These are phyloP conservation scores for Coelastrella sp. DNA, from an alignment of 139 green algal genomes.

Conservation along the genomic window DNA sequence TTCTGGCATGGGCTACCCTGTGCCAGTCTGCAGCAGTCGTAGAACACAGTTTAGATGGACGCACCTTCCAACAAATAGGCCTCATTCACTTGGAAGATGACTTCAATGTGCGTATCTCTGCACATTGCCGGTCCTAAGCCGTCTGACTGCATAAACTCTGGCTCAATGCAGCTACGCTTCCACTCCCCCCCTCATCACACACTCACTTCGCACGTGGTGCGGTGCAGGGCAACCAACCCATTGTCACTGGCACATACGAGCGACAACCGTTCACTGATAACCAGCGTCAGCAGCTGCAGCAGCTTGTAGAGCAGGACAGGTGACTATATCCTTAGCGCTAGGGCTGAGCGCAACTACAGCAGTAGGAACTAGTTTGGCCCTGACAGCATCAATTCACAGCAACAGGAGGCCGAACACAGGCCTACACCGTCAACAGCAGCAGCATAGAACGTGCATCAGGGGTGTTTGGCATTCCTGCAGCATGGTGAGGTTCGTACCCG, in stretches of 20 bases:
- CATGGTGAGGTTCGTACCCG: too few relatives aligned
- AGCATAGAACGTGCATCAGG: too few relatives aligned
- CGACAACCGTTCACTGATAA: not conserved
- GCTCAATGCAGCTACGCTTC: too few relatives aligned
- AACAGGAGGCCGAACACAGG: not conserved
- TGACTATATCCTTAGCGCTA: not conserved
- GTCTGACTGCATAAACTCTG: too few relatives aligned
- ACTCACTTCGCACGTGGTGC: too few relatives aligned
- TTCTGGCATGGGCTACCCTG: not conserved
- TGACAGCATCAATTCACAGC: not conserved
- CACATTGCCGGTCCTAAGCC: not conserved
- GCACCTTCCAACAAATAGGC: not conserved
- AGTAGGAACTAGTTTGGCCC: too few relatives aligned
- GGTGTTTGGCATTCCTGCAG: too few relatives aligned
- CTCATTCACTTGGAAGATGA: slow-evolving; percentile 8
- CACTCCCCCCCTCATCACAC: too few relatives aligned
- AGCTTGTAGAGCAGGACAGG: slow-evolving; percentile 34
- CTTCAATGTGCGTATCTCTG: not conserved
- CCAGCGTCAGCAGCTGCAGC: not conserved
- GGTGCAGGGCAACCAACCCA: not conserved
- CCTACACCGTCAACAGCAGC: too few relatives aligned
- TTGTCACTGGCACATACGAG: slow-evolving; percentile 1
- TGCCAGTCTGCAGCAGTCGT: slow-evolving; percentile 27
- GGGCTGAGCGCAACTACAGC: not conserved
- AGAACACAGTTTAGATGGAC: slow-evolving; percentile 32